These are phyloP conservation scores for Kentomonas sorsogonicus DNA, from an alignment of 208 protist species.

Conservation along the genomic window DNA sequence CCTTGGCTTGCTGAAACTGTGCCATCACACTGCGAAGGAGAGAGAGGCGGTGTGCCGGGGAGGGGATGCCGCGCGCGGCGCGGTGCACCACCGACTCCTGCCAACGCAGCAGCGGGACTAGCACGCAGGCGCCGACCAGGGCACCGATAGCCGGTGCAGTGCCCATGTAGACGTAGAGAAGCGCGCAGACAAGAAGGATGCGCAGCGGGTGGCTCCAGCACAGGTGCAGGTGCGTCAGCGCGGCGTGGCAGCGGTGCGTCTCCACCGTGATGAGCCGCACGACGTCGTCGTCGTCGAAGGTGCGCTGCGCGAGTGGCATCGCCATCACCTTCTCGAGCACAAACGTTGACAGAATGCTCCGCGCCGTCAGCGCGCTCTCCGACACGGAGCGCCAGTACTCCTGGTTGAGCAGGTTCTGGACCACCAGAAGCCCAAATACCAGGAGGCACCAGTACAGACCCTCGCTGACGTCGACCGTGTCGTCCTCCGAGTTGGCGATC, in stretches of 20 bases:
- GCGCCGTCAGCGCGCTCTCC: constrained; percentile 40
- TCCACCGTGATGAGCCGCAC: constrained; percentile 42
- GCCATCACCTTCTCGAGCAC: constrained; percentile 59
- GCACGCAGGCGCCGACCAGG: constrained; percentile 19
- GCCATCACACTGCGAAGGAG: constrained; percentile 31
- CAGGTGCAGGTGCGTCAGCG: constrained; percentile 44
- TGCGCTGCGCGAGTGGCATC: constrained; percentile 55
- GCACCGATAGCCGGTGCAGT: constrained; percentile 26
- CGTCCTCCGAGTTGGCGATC: constrained; percentile 14
- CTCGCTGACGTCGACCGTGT: constrained; percentile 17
- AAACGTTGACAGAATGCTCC: constrained; percentile 41
- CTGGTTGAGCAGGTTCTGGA: constrained; percentile 37
- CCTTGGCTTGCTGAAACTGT: constrained; percentile 50
- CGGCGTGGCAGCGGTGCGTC: constrained; percentile 27
- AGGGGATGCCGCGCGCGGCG: constrained; percentile 17
- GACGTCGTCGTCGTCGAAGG: constrained; percentile 45
- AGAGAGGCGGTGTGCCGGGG: constrained; percentile 22
- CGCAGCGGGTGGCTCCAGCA: constrained; percentile 46
- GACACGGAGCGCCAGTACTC: constrained; percentile 39
- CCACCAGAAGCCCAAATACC: constrained; percentile 31
- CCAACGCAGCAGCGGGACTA: constrained; percentile 29
- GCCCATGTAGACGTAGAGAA: constrained; percentile 42
- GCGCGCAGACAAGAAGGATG: constrained; percentile 17
- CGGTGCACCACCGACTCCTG: constrained; percentile 22
- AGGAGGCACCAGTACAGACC: constrained; percentile 21